phyloP scores from a whole-genome alignment of 2,329 filamentous ascomycete species.

The Phoma sp. region DNA sequence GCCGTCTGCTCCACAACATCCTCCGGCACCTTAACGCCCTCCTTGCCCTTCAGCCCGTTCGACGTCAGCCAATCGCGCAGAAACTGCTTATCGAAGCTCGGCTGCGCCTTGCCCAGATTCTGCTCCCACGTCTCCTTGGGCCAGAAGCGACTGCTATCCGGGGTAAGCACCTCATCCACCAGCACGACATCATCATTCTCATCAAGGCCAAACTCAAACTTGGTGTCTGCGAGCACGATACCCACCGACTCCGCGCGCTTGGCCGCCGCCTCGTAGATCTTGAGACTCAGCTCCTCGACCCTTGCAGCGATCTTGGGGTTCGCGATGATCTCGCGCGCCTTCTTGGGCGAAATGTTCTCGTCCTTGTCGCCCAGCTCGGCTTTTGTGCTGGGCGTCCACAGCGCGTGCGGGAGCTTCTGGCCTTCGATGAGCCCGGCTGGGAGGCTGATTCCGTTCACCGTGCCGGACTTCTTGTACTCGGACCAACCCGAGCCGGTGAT shows the following conservation, averaged over 20 bases:
- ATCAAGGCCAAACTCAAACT: slow-evolving; percentile 78
- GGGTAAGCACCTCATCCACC: slow-evolving; percentile 85
- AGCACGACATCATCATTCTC: slow-evolving; percentile 69
- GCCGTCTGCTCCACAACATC: slow-evolving; percentile 73
- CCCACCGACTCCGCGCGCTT: slow-evolving; percentile 70
- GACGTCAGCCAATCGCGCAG: slow-evolving; percentile 81
- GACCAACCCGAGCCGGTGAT: slow-evolving; percentile 85
- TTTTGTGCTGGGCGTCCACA: slow-evolving; percentile 86
- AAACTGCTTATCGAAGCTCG: slow-evolving; percentile 82
- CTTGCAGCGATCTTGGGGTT: slow-evolving; percentile 68
- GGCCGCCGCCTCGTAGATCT: slow-evolving; percentile 68
- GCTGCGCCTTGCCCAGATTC: slow-evolving; percentile 71
- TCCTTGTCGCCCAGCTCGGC: slow-evolving; percentile 79
- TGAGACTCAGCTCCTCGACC: slow-evolving; percentile 69
- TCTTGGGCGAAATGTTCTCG: slow-evolving; percentile 80
- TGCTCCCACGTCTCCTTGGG: slow-evolving; percentile 70
- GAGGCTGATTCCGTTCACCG: slow-evolving; percentile 78
- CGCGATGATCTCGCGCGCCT: slow-evolving; percentile 63
- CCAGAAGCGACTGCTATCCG: slow-evolving; percentile 82
- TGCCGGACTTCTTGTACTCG: slow-evolving; percentile 76
- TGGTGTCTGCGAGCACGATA: slow-evolving; percentile 79
- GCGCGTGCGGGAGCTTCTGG: slow-evolving; percentile 69
- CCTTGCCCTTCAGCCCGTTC: slow-evolving; percentile 76
- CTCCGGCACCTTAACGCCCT: slow-evolving; percentile 73
- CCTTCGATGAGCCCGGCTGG: slow-evolving; percentile 73